A percentile compares a stretch with the other conserved stretches of the same genome.
phyloP scores from a whole-genome alignment of 148 eudicot genomes.

The Selenicereus undatus region DNA sequence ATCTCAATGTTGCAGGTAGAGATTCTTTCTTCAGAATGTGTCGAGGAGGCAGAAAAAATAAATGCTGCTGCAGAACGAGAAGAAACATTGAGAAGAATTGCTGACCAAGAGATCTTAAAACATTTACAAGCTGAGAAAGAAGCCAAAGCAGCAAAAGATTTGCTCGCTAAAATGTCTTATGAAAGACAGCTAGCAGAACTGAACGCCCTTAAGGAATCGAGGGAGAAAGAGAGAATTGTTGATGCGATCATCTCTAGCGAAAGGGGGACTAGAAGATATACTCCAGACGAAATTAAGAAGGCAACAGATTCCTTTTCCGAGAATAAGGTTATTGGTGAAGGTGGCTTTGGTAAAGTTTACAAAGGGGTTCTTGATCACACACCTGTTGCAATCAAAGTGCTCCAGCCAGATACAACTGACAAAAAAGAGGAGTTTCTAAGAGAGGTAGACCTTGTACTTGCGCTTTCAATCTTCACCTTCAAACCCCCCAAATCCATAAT shows the following conservation, averaged over 20 bases:
- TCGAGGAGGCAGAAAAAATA: constrained; percentile 52
- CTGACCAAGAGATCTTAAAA: constrained; percentile 56
- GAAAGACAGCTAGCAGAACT: constrained; percentile 68
- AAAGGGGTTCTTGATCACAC: constrained; percentile 69
- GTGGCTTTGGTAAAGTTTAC: constrained; percentile 76
- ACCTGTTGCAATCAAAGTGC: constrained; percentile 75
- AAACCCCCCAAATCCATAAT: too few relatives aligned
- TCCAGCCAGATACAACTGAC: constrained; percentile 51
- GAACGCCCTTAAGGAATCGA: constrained; percentile 46
- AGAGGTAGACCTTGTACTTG: constrained; percentile 41
- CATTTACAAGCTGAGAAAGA: constrained; percentile 56
- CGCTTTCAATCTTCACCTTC: background rate
- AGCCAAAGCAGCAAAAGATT: constrained; percentile 44
- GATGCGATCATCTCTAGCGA: constrained; percentile 54
- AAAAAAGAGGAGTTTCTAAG: constrained; percentile 67
- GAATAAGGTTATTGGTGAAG: constrained; percentile 65
- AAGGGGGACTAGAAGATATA: constrained; percentile 55
- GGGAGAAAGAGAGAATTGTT: constrained; percentile 51
- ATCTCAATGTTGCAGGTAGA: constrained; percentile 43
- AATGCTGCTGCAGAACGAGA: constrained; percentile 61
- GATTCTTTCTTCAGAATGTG: constrained; percentile 51
- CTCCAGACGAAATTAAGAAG: constrained; percentile 42
- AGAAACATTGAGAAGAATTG: constrained; percentile 50
- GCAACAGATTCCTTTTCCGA: constrained; percentile 64
- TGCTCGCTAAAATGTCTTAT: constrained; percentile 50